These are phyloP conservation scores for Oryza australiensis DNA, from an alignment of 176 grass and related monocot species.

Conservation along the genomic window DNA sequence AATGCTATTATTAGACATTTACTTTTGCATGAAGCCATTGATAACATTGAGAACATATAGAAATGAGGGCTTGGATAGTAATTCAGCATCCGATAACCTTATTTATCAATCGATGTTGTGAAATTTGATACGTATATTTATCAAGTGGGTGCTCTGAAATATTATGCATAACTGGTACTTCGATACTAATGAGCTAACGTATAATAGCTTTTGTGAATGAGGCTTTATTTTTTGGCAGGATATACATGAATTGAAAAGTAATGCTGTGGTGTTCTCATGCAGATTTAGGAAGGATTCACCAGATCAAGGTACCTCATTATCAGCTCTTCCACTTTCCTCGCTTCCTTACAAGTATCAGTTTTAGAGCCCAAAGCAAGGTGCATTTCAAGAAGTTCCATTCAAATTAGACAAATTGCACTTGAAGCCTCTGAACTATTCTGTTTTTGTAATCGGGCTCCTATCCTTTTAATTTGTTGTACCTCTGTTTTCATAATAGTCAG, in stretches of 20 bases:
- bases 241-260: slow-evolving; percentile 20
- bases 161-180: slow-evolving; percentile 12
- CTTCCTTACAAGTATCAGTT: neutral
- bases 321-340: neutral
- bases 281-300: slow-evolving; percentile 9
- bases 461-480: neutral
- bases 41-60: slow-evolving; percentile 3
- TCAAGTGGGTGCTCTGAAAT: slow-evolving; percentile 14
- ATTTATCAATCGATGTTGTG: neutral
- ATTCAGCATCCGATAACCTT: neutral
- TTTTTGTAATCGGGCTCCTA: neutral
- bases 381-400: neutral
- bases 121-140: neutral
- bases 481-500: neutral
- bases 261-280: neutral
- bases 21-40: slow-evolving; percentile 5
- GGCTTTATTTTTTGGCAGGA: slow-evolving; percentile 19
- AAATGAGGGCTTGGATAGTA: neutral
- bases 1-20: slow-evolving; percentile 20
- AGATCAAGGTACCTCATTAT: slow-evolving; percentile 32
- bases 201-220: neutral
- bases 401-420: neutral
- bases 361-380: neutral
- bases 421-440: neutral
- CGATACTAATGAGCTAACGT: neutral